Conservation (phyloP, 2,329 filamentous ascomycete genomes). For the Pseudogymnoascus sp. region DNA sequence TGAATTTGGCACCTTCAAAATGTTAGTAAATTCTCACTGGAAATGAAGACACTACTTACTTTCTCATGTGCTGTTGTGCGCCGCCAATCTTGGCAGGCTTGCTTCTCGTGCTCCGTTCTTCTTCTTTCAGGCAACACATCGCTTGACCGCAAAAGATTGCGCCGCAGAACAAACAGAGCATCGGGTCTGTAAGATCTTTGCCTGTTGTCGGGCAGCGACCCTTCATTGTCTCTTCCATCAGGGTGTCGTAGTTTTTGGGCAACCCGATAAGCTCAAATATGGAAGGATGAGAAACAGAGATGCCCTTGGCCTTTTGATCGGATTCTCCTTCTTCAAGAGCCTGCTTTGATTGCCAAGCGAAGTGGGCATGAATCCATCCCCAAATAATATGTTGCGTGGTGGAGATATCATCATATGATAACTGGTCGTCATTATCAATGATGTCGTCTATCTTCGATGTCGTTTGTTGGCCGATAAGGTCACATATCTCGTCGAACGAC, state of each 20-base stretch:
- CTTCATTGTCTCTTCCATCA: constrained; percentile 86
- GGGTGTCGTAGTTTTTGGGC: constrained; percentile 81
- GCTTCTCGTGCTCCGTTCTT: constrained; percentile 33
- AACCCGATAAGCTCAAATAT: constrained; percentile 93
- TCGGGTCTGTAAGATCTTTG: constrained; percentile 84
- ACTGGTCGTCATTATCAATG: neutral
- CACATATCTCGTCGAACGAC: constrained; percentile 70
- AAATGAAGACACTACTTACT: constrained; percentile 46
- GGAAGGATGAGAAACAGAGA: constrained; percentile 64
- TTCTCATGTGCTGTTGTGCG: constrained; percentile 81
- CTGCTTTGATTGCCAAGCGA: neutral
- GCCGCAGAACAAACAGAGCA: constrained; percentile 88
- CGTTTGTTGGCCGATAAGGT: constrained; percentile 34
- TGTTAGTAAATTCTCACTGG: constrained; percentile 21
- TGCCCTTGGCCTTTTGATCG: neutral
- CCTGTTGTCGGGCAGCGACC: constrained; percentile 80
- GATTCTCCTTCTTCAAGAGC: neutral
- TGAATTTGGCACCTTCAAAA: constrained; percentile 69
- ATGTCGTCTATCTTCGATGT: neutral
- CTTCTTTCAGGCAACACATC: constrained; percentile 74
- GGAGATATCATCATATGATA: constrained; percentile 19
- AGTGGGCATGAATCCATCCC: constrained; percentile 67
- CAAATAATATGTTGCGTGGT: constrained; percentile 39
- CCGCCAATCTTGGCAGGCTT: constrained; percentile 58
- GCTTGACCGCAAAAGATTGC: constrained; percentile 96